Evolutionary conservation across 768 basidiomycete species (phyloP), one percentile per base, ranked within the genome.

Genomic region (Tricholoma terreum): DNA sequence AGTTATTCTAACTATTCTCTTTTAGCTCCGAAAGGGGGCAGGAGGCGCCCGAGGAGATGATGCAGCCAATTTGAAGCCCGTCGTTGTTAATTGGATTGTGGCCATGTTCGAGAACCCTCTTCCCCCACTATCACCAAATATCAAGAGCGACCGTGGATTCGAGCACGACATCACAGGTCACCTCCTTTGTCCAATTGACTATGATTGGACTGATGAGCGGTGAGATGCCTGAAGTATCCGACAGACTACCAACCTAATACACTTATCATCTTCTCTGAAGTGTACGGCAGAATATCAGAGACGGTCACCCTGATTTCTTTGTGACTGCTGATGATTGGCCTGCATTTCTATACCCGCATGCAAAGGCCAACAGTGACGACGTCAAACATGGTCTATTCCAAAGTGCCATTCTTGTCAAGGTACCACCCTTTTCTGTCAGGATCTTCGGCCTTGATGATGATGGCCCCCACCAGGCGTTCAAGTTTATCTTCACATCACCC

Each of bases 261-360:
- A 6, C 17, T 17, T 46, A 4, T 59, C 14, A 40, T 62, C 10
- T 10, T 6, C 31, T 10, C 5, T 33, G 31, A 33, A 33, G 31
- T 10, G 10, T 33, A 33, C 31, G 10, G 5, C 31, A 33, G 31
- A 33, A 33, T 10, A 33, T 33, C 31, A 6, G 31, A 33, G 31
- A 33, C 10, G 31, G 31, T 10, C 31, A 33, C 10, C 31, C 31
- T 33, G 31, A 33, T 33, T 66, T 53, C 48, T 1, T 46, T 11
- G 59, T 64, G 6, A 67, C 61, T 1, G 57, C 59, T 6, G 17
- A 58, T 12, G 50, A 36, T 1, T 67, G 66, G 66, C 64, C 61
- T 8, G 22, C n/a, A 0, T 67, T 64, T 34, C 52, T 68, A 5
- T 67, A 67, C 36, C 22, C 46, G 14, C 22, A 58, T 17, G 36